A percentile compares a stretch with the other conserved stretches of the same genome.
phyloP scores from a whole-genome alignment of 805 yeast genomes.

The Wickerhamiella nectarea region DNA sequence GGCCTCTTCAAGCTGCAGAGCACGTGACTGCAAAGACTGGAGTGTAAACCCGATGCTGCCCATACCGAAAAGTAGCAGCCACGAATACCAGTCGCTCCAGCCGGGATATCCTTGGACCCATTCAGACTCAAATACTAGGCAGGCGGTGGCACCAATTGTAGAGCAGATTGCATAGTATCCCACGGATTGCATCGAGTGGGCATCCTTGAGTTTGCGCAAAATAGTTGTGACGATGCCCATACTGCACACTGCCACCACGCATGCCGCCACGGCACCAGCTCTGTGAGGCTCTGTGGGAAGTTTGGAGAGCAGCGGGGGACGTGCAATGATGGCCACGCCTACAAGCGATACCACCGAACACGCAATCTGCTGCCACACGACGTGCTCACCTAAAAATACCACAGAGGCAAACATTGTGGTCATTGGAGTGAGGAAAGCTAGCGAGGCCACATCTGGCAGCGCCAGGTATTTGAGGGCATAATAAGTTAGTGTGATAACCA shows the following conservation, averaged over 20 bases:
- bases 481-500: constrained; percentile 71
- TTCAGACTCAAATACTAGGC: constrained; percentile 34
- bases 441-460: constrained; percentile 71
- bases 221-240: constrained; percentile 17
- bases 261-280: background rate
- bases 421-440: constrained; percentile 66
- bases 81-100: background rate
- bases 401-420: constrained; percentile 65
- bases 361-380: constrained; percentile 49
- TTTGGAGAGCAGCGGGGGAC: constrained; percentile 44
- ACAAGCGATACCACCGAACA: constrained; percentile 55
- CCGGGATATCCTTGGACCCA: background rate
- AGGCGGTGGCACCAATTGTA: constrained; percentile 37
- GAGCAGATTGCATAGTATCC: constrained; percentile 58
- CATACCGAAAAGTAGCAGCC: constrained; percentile 35
- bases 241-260: background rate
- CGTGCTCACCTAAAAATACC: constrained; percentile 49
- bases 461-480: constrained; percentile 60
- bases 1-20: constrained; percentile 70
- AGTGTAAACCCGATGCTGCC: constrained; percentile 72
- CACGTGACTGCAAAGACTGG: constrained; percentile 69
- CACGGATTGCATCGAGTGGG: constrained; percentile 71
- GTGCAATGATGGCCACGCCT: constrained; percentile 71
- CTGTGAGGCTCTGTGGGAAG: background rate
- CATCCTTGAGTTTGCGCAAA: constrained; percentile 54